Base-by-base conservation (phyloP, 768 basidiomycete genomes). In the Leccinum variicolor region DNA sequence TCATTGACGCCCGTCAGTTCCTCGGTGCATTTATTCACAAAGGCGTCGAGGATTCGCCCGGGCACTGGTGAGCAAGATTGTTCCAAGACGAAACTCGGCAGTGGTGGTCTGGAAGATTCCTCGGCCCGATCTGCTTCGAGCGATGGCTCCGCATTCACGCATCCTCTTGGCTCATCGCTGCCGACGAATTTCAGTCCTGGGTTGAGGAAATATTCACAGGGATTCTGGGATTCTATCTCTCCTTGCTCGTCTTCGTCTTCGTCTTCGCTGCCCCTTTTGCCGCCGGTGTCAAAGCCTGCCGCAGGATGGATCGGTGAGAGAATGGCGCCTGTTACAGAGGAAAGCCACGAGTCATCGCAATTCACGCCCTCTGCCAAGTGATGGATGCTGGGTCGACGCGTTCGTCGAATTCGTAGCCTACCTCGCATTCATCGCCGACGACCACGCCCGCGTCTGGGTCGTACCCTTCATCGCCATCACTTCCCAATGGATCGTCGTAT, bases 201-300 rank as follows among this genome's bases (percentile, higher is more conserved):
- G 10, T 51, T 70, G 23, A 57, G 61, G 15, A 68, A 60, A 46
- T 59, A 69, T 60, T 50, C 63, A 17, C 69, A 69, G 4, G 69
- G 66, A 26, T 70, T 70, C 39, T 70, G 69, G 69, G 65, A 65
- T n/a, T 56, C 63, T 17, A 13, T 58, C 6, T 64, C 62, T 7
- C 65, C 68, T 21, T 64, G 55, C 26, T 60, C 53, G 47, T 59
- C 64, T 9, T 64, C 52, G 26, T 66, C 64, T 23, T 64, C 61
- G 1, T 56, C 64, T 23, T 64, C 61, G 1, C 56, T 53, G 9
- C 53, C 60, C n/a, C 21, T 58, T 23, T 66, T 62, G 7, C 59
- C 60, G 1, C 59, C 58, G 57, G 59, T 26, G 21, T 60, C 17
- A 58, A 33, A 34, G 21, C 13, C 3, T 21, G 52, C 46, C 11